These are phyloP conservation scores for Conticribra weissflogii DNA, from an alignment of 108 stramenopile species.

Conservation along the genomic window DNA sequence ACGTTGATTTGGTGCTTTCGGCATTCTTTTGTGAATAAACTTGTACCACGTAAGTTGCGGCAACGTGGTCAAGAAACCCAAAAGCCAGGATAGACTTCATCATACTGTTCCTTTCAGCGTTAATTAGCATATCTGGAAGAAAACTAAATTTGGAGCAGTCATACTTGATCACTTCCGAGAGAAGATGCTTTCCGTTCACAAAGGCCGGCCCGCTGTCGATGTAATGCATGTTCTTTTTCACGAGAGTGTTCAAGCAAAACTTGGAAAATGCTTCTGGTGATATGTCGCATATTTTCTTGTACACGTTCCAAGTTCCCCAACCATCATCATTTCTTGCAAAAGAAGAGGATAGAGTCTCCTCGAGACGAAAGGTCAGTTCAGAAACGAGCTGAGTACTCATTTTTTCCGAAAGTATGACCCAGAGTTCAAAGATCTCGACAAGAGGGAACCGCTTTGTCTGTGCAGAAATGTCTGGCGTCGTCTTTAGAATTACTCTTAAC, in stretches of 20 bases:
- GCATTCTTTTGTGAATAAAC: slow-evolving; percentile 7
- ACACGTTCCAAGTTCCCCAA: slow-evolving; percentile 30
- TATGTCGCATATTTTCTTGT: slow-evolving; percentile 23
- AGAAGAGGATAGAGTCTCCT: slow-evolving; percentile 16
- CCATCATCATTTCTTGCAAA: slow-evolving; percentile 8
- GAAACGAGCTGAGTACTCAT: slow-evolving; percentile 9
- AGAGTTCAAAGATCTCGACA: slow-evolving; percentile 29
- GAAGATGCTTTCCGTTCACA: background rate
- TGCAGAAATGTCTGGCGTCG: background rate
- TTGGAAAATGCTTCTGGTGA: slow-evolving; percentile 17
- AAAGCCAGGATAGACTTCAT: slow-evolving; percentile 19
- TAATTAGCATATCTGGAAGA: slow-evolving; percentile 9
- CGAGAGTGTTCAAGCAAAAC: slow-evolving; percentile 19
- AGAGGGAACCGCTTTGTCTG: slow-evolving; percentile 2
- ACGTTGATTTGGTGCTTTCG: background rate
- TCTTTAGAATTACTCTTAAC: slow-evolving; percentile 14
- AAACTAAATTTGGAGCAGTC: slow-evolving; percentile 36
- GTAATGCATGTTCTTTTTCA: slow-evolving; percentile 6
- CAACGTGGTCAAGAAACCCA: slow-evolving; percentile 23
- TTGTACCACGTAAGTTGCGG: slow-evolving; percentile 30
- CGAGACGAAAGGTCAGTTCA: slow-evolving; percentile 20
- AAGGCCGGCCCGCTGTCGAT: background rate
- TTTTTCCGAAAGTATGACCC: slow-evolving; percentile 23
- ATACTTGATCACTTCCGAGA: slow-evolving; percentile 33
- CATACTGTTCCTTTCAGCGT: slow-evolving; percentile 4